Conservation (phyloP, 2,329 filamentous ascomycete species). For the Ophiostoma sp. region DNA sequence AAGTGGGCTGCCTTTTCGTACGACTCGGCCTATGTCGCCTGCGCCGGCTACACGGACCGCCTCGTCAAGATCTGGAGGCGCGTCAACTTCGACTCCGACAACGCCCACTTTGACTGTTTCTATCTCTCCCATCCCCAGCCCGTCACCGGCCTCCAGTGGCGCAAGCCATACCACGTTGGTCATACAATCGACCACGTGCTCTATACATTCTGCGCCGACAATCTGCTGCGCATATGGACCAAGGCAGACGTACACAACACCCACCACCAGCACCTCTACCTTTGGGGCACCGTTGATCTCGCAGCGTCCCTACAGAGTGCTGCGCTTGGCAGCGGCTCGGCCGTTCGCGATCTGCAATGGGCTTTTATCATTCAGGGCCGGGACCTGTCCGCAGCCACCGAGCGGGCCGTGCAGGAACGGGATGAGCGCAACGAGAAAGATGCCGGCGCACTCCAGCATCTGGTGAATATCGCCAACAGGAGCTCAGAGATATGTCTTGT, state of each 20-base stretch:
- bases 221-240: constrained; percentile 76
- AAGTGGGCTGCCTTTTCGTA: constrained; percentile 76
- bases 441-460: constrained; percentile 70
- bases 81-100: constrained; percentile 73
- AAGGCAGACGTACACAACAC: constrained; percentile 62
- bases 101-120: constrained; percentile 81
- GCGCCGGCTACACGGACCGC: constrained; percentile 69
- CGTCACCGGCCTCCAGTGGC: constrained; percentile 84
- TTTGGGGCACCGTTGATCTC: constrained; percentile 79
- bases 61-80: constrained; percentile 91
- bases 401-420: constrained; percentile 61
- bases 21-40: constrained; percentile 81
- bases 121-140: constrained; percentile 80
- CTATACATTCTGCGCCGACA: constrained; percentile 82
- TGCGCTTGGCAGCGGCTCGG: constrained; percentile 22
- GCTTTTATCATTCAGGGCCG: constrained; percentile 77
- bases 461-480: constrained; percentile 79
- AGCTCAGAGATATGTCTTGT: constrained; percentile 83
- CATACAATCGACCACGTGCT: constrained; percentile 80
- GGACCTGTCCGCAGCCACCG: constrained; percentile 72
- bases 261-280: constrained; percentile 60
- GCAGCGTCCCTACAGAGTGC: constrained; percentile 58
- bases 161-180: constrained; percentile 67
- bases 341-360: constrained; percentile 44
- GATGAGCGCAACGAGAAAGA: constrained; percentile 54